Base-by-base conservation (phyloP, 805 yeast species). In the Nakazawaea siamensis region DNA sequence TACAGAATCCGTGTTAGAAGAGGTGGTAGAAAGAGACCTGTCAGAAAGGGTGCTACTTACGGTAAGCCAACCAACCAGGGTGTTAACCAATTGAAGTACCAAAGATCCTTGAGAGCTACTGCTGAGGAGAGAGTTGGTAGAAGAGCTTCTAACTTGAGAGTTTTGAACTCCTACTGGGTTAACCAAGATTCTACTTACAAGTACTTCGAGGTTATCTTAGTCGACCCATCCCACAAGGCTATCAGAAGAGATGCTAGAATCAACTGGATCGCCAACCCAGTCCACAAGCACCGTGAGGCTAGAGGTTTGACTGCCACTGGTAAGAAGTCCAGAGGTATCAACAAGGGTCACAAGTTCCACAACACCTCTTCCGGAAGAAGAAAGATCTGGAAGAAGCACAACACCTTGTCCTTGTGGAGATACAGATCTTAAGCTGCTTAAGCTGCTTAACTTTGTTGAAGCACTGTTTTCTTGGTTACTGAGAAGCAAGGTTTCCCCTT, bases 1-100 rank as follows among this genome's bases (percentile, higher is more conserved):
- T 92, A 73, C 96, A 82, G 98, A 72, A 73, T 90, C 70, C 86
- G 98, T 74, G 97, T 92, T 61, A 86, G 97, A 76, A 85, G 98
- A 75, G 98, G 98, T 79, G 90, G 90, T 79, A 88, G 98, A 84
- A 92, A 92, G 96, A 86, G 95, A 76, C 97, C 97, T 60, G 97
- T 82, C 60, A 87, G 94, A 76, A 92, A 92, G 92, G 98, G 98
- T 85, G 97, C 97, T 63, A 92, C 97, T 67, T 90, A 92, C 81
- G 98, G 98, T 85, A 92, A 92, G 84, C 98, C 98, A 81, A 92
- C 98, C 77, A 92, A 92, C 94, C 95, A 86, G 76, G 98, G 98
- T 85, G 92, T 92, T 55, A 79, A 78, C 78, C 97, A 92, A 71
- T 84, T 92, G 76, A 92, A 92, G 77, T 88, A 87, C 94, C 98